phyloP scores from a whole-genome alignment of 768 basidiomycete species.

The Tricholoma sp. region DNA sequence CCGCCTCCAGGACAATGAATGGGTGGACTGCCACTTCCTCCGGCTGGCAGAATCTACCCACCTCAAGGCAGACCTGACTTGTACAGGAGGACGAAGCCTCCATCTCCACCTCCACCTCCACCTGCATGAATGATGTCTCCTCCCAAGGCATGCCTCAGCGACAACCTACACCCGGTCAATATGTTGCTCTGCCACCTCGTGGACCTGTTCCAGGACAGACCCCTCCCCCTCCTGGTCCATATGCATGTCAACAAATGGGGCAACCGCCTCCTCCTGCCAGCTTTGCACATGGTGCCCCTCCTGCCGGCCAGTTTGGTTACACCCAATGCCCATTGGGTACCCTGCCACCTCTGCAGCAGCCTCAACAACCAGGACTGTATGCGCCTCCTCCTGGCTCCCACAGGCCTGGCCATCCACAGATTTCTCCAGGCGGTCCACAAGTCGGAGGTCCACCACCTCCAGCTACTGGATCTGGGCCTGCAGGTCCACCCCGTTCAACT shows the following conservation, averaged over 20 bases:
- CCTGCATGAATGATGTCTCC: slow-evolving; percentile 44
- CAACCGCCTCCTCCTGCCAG: slow-evolving; percentile 31
- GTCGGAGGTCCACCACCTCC: slow-evolving; percentile 10
- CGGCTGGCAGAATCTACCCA: slow-evolving; percentile 26
- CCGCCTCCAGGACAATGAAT: slow-evolving; percentile 32
- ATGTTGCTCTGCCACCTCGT: slow-evolving; percentile 39
- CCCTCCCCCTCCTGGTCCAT: slow-evolving; percentile 38
- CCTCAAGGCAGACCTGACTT: slow-evolving; percentile 25
- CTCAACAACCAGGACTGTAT: slow-evolving; percentile 33
- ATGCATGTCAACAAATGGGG: slow-evolving; percentile 30
- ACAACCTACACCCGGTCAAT: slow-evolving; percentile 45
- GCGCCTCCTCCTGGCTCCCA: slow-evolving; percentile 36
- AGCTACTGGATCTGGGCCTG: slow-evolving; percentile 6
- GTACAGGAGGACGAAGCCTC: slow-evolving; percentile 22
- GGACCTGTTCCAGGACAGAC: slow-evolving; percentile 39
- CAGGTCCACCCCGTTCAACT: slow-evolving; percentile 10
- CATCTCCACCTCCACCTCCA: too few relatives aligned
- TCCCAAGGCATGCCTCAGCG: slow-evolving; percentile 34
- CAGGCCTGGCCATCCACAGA: slow-evolving; percentile 19
- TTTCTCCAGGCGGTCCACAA: slow-evolving; percentile 16
- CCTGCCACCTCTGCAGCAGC: slow-evolving; percentile 15
- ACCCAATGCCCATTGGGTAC: slow-evolving; percentile 12
- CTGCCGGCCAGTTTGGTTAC: slow-evolving; percentile 26
- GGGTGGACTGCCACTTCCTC: slow-evolving; percentile 24
- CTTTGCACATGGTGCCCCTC: slow-evolving; percentile 23